Base-by-base conservation (phyloP, 2,329 filamentous ascomycete genomes). In the Leptographium procerum region DNA sequence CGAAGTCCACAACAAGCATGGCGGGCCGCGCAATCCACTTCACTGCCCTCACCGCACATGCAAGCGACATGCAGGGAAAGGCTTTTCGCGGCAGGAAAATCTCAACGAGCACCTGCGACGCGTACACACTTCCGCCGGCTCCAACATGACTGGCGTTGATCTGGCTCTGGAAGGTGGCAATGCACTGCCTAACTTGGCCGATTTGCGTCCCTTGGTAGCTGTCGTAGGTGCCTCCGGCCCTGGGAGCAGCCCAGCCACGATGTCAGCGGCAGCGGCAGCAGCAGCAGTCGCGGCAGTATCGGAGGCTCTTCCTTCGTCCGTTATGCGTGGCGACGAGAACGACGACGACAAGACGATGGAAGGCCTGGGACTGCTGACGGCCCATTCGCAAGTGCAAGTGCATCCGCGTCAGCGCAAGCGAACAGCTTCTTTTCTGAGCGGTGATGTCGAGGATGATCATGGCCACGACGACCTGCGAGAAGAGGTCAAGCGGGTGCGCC, bases 71-170 rank as follows among this genome's bases (percentile, higher is more conserved):
- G 85, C 83, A 0, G 91, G 90, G 62, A 89, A 90, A 66, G 91
- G 91, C 26, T 97, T 97, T 70, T 95, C 91, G 10, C 84, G 92
- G 55, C 88, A 91, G 67, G 92, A 97, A 73, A 97, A 97, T 66
- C 78, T 96, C 4, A 91, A 92, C 68, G 92, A 97, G 72, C 92
- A 97, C 72, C 76, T 96, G 22, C 87, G 92, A 24, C 85, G 92
- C 29, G 89, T 95, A n/a, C 92, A 97, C 69, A 86, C 81, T 48
- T 72, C 47, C 24, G 52, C 24, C 24, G 33, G 50, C 51, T 1
- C 22, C 40, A 34, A 26, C 51, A 9, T 29, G 14, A 6, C 14
- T 31, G 22, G 31, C 13, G 40, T 36, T 9, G 36, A 29, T 29
- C 47, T 57, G 26, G 33, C 51, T 5, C n/a, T 54, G 4, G 57